phyloP scores from a whole-genome alignment of 495 filamentous ascomycete genomes.

The Penicillium egyptiacum region DNA sequence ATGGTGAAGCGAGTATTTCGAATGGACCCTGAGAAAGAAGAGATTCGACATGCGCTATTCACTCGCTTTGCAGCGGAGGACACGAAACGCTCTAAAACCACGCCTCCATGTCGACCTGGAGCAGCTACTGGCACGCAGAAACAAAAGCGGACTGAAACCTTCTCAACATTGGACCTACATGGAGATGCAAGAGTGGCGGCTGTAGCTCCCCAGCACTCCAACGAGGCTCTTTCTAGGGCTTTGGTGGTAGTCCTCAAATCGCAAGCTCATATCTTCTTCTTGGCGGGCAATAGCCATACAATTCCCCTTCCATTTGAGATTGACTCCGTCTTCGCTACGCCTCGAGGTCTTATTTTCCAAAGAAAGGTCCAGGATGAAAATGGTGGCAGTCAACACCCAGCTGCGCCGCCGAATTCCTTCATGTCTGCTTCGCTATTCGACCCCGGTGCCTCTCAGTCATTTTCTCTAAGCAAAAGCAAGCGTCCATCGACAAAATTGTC shows the following conservation, averaged over 20 bases:
- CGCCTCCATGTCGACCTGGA: slow-evolving; percentile 2
- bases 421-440: slow-evolving; percentile 58
- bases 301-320: slow-evolving; percentile 94
- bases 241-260: slow-evolving; percentile 90
- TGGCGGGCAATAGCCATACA: slow-evolving; percentile 84
- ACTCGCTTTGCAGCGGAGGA: slow-evolving; percentile 68
- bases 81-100: slow-evolving; percentile 21
- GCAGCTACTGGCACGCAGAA: background rate
- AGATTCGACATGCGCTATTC: slow-evolving; percentile 78
- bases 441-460: slow-evolving; percentile 44
- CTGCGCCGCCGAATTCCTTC: slow-evolving; percentile 78
- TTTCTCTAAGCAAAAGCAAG: slow-evolving; percentile 41
- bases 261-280: slow-evolving; percentile 89
- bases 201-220: slow-evolving; percentile 18
- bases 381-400: slow-evolving; percentile 24
- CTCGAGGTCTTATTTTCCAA: slow-evolving; percentile 80
- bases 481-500: slow-evolving; percentile 36
- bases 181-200: slow-evolving; percentile 23
- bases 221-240: slow-evolving; percentile 53
- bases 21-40: slow-evolving; percentile 82
- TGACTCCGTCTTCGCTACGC: slow-evolving; percentile 79
- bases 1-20: slow-evolving; percentile 83
- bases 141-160: slow-evolving; percentile 16
- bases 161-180: slow-evolving; percentile 26
- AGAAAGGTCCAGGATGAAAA: slow-evolving; percentile 56